A percentile compares a stretch with the other conserved stretches of the same genome.
Evolutionary conservation across 1,139 yeast species (phyloP).

Genomic region (Taiozyma sp.): DNA sequence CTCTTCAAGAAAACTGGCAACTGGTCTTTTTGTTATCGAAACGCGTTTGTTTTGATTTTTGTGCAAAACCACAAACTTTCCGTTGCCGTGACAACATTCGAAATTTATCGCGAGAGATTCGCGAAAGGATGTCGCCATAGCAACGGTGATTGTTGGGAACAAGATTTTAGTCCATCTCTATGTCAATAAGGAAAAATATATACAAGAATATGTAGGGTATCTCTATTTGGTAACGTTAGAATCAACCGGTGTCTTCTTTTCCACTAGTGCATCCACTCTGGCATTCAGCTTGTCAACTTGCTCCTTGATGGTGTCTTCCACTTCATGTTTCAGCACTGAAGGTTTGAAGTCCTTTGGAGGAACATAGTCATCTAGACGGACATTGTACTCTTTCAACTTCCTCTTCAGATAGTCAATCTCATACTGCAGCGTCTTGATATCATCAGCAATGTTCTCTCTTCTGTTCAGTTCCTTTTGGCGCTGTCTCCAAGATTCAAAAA

Average conservation of each 20-base stretch:
- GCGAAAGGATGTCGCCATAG: neutral
- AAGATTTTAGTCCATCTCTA: too few species aligned
- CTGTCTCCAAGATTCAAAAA: constrained; percentile 68
- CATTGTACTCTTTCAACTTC: constrained; percentile 36
- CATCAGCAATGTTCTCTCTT: constrained; percentile 62
- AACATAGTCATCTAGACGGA: constrained; percentile 41
- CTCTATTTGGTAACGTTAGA: neutral
- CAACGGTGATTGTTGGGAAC: neutral
- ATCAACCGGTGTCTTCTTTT: neutral
- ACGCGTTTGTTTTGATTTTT: constrained; percentile 1
- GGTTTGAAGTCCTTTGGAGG: constrained; percentile 45
- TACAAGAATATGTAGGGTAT: neutral
- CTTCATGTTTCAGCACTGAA: constrained; percentile 30
- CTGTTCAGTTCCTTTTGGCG: constrained; percentile 58
- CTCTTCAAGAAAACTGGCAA: neutral
- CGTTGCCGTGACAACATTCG: neutral
- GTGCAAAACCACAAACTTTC: neutral
- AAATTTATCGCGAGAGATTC: neutral
- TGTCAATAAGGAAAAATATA: neutral
- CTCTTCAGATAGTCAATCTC: constrained; percentile 60
- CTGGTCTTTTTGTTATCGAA: neutral
- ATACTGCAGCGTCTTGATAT: constrained; percentile 59
- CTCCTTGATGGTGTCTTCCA: constrained; percentile 2
- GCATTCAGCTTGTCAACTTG: constrained; percentile 7
- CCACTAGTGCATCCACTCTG: constrained; percentile 11